These are phyloP conservation scores for Noccaea caerulescens DNA, from an alignment of 345 rosid species.

Conservation along the genomic window DNA sequence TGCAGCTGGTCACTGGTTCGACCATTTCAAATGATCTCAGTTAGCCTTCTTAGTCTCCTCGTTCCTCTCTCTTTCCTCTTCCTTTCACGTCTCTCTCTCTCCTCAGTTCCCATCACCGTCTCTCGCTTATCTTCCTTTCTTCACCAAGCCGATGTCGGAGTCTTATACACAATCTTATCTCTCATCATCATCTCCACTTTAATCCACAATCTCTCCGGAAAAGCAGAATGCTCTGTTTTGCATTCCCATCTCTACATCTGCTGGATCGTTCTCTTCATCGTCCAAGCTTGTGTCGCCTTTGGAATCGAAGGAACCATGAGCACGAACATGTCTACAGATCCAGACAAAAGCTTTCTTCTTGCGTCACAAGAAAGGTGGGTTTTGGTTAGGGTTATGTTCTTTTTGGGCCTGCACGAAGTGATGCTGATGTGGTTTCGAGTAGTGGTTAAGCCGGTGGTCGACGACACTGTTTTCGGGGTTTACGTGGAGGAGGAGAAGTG, in stretches of 20 bases:
- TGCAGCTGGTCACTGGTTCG: conserved; percentile 27
- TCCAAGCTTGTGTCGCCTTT: conserved; percentile 61
- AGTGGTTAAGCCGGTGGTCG: conserved; percentile 75
- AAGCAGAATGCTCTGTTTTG: conserved; percentile 38
- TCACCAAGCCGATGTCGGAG: conserved; percentile 25
- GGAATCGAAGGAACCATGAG: conserved; percentile 58
- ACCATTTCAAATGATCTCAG: conserved; percentile 53
- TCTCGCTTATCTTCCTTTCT: conserved; percentile 27
- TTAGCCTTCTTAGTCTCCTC: conserved; percentile 61
- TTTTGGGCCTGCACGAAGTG: conserved; percentile 74
- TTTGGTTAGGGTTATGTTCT: conserved; percentile 57
- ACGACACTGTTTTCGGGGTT: conserved; percentile 58
- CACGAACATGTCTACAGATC: conserved; percentile 15
- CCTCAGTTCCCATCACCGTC: conserved; percentile 34
- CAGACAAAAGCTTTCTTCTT: conserved; percentile 23
- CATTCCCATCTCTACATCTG: conserved; percentile 49
- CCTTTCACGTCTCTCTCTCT: conserved; percentile 57
- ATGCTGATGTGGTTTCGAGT: conserved; percentile 63
- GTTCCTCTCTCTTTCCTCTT: conserved; percentile 75
- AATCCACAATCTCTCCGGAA: conserved; percentile 60
- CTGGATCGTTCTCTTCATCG: conserved; percentile 59
- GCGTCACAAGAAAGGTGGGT: conserved; percentile 47
- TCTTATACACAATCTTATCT: conserved; percentile 57
- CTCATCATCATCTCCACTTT: conserved; percentile 51
- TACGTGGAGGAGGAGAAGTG: conserved; percentile 51